Evolutionary conservation across 345 rosid genomes (phyloP).

Genomic region (Physaria fendleri): DNA sequence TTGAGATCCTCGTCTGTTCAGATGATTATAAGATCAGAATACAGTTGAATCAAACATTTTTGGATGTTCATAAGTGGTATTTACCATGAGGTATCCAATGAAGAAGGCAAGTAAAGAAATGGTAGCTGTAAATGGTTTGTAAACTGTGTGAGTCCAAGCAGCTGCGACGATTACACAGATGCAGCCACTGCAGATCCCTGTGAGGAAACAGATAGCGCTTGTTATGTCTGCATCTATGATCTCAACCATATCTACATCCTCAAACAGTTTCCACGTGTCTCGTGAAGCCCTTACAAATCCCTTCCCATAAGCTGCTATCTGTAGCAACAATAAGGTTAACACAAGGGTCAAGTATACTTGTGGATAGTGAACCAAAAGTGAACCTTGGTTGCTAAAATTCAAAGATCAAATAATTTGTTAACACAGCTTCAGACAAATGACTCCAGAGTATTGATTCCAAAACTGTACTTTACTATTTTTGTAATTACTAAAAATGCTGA

Average conservation of each 20-base stretch:
- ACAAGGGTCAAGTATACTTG: not conserved
- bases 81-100: conserved; percentile 93
- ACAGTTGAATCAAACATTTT: not conserved
- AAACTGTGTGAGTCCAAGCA: conserved; percentile 68
- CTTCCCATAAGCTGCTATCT: conserved; percentile 95
- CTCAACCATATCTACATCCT: conserved; percentile 45
- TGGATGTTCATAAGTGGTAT: not conserved
- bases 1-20: conserved; percentile 82
- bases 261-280: conserved; percentile 80
- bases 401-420: too few species aligned
- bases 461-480: too few species aligned
- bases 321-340: conserved; percentile 12
- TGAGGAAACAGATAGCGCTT: conserved; percentile 87
- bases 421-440: too few species aligned
- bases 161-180: conserved; percentile 76
- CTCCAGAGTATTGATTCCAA: too few species aligned
- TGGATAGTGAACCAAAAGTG: not conserved
- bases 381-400: too few species aligned
- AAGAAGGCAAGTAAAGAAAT: conserved; percentile 66
- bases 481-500: too few species aligned
- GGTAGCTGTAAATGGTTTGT: conserved; percentile 68
- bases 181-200: conserved; percentile 92
- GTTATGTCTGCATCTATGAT: conserved; percentile 84
- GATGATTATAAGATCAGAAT: not conserved
- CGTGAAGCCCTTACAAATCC: conserved; percentile 88